These are phyloP conservation scores for Dactylellina cionopaga DNA, from an alignment of 2,329 filamentous ascomycete species.

Conservation along the genomic window DNA sequence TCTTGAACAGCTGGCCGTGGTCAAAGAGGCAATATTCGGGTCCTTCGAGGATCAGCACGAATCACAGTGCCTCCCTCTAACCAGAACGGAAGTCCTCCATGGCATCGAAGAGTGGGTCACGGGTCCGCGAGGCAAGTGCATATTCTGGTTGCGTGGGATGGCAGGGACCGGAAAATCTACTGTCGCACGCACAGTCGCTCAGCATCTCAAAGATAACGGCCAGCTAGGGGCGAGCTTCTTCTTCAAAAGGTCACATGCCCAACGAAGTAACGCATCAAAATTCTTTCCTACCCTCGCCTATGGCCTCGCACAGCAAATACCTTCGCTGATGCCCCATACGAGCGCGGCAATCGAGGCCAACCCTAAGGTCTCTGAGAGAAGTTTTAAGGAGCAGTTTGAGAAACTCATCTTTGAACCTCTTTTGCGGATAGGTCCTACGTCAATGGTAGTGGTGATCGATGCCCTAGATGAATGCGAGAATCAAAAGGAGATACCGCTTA, in stretches of 20 bases:
- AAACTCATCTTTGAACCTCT: conserved; percentile 20
- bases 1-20: conserved; percentile 6
- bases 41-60: conserved; percentile 54
- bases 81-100: conserved; percentile 54
- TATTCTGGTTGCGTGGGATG: conserved; percentile 60
- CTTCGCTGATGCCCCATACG: conserved; percentile 57
- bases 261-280: conserved; percentile 59
- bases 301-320: conserved; percentile 58
- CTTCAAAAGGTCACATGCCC: conserved; percentile 62
- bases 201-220: conserved; percentile 43
- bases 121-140: not conserved
- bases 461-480: conserved; percentile 39
- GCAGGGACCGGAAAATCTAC: conserved; percentile 61
- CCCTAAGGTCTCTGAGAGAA: conserved; percentile 23
- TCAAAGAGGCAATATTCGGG: conserved; percentile 54
- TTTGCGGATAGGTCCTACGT: not conserved
- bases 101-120: conserved; percentile 50
- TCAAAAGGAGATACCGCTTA: conserved; percentile 2
- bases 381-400: conserved; percentile 36
- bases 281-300: conserved; percentile 62
- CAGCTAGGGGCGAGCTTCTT: conserved; percentile 62
- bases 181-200: conserved; percentile 59
- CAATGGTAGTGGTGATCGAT: conserved; percentile 26
- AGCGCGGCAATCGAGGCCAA: conserved; percentile 58
- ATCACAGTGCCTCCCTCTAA: conserved; percentile 52